Conservation (phyloP, 805 yeast genomes). For the Lachancea sp. region DNA sequence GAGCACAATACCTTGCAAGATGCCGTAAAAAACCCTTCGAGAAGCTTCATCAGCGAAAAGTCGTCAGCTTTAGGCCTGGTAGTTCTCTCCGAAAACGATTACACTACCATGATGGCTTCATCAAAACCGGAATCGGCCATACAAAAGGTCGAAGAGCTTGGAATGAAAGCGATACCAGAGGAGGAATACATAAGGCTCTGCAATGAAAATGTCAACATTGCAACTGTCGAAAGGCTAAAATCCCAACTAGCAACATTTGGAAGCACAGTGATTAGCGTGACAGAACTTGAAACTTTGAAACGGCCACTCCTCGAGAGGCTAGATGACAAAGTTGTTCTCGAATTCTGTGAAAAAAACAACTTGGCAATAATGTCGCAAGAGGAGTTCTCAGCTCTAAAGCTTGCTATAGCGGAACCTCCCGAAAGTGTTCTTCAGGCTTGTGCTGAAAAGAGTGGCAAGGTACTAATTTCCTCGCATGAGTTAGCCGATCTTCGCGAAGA, state of each 20-base stretch:
- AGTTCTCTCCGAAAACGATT: conserved; percentile 14
- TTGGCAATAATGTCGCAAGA: conserved; percentile 11
- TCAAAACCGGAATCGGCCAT: conserved; percentile 10
- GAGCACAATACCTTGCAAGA: conserved; percentile 11
- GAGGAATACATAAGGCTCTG: conserved; percentile 11
- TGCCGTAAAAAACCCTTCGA: conserved; percentile 16
- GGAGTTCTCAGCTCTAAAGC: conserved; percentile 14
- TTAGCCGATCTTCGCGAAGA: conserved; percentile 5
- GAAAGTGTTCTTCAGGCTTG: conserved; percentile 14
- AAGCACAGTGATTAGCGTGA: conserved; percentile 13
- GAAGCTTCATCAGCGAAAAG: conserved; percentile 23
- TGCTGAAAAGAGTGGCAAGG: conserved; percentile 11
- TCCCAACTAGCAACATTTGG: conserved; percentile 11
- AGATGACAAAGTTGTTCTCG: conserved; percentile 11
- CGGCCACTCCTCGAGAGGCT: conserved; percentile 11
- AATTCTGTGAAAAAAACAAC: conserved; percentile 15
- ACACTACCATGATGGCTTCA: conserved; percentile 7
- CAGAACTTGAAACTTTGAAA: conserved; percentile 11
- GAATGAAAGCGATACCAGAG: conserved; percentile 15
- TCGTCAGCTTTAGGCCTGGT: conserved; percentile 18
- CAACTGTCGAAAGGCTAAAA: conserved; percentile 8
- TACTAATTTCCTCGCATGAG: conserved; percentile 11
- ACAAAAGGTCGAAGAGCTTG: conserved; percentile 11
- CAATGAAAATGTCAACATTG: conserved; percentile 6
- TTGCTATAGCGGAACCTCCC: conserved; percentile 12